Base-by-base conservation (phyloP, 1,284 basidiomycete genomes). In the Farysia itapuensis region DNA sequence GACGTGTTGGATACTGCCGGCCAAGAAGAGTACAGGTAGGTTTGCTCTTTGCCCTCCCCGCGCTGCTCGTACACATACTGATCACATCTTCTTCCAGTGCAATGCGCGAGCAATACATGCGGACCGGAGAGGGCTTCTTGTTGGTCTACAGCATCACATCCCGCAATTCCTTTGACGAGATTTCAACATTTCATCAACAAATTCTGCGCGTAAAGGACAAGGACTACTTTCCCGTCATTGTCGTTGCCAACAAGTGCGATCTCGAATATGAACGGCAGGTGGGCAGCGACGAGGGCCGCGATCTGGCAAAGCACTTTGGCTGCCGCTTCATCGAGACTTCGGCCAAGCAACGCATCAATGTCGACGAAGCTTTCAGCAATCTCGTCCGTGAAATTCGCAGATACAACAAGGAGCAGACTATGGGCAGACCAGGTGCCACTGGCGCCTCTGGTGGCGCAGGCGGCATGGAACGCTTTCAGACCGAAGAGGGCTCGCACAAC, bases 101-200 rank as follows among this genome's bases (percentile, higher is more conserved):
- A 23, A 95, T 95, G 92, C 86, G 92, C 42, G 92, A 95, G 77
- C 92, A 95, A 73, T 95, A 95, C 81, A 95, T 93, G 90, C 86
- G 90, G 41, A 89, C 90, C 20, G 95, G 95, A 53, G 95, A 98
- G 80, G 95, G 95, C 4, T 99, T 96, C 83, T 84, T 99, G 37
- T 86, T 98, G 56, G 95, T 98, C 52, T 99, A 98, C 80, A 94
- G 91, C 54, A 98, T 98, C 80, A 97, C 94, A 14, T 95, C 92
- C 33, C 86, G 94, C 66, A 92, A 90, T 80, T 96, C 92, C 33
- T 98, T 97, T 75, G 93, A 97, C 79, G 89, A 93, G 24, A 94
- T 96, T 73, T 88, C 85, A 78, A 93, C 89, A 1, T 97, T 98
- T 84, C 90, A 97, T 78, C 92, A 96, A 78, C 94, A 98, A 78